These are phyloP conservation scores for Ophryocystis elektroscirrha DNA, from an alignment of 169 alveolate genomes.

Conservation along the genomic window DNA sequence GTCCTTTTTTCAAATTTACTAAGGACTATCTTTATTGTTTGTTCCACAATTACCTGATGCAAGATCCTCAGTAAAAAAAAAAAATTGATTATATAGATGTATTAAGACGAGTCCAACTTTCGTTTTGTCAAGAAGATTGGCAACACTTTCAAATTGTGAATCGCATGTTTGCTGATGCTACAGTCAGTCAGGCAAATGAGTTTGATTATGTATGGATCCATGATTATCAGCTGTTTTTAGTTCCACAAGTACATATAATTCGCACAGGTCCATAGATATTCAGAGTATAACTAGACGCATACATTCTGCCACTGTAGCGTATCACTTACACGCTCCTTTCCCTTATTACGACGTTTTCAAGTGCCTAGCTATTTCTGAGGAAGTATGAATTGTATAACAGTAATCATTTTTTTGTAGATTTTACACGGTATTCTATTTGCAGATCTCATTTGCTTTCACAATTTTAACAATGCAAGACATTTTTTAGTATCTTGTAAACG, in stretches of 20 bases:
- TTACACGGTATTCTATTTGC: constrained; percentile 67
- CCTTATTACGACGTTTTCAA: constrained; percentile 13
- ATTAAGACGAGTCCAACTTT: too few species aligned
- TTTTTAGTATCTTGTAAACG: constrained; percentile 47
- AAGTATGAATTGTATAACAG: too few species aligned
- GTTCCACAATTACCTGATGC: too few species aligned
- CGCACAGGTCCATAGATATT: neutral
- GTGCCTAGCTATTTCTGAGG: too few species aligned
- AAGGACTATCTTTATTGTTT: too few species aligned
- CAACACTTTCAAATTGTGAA: constrained; percentile 8
- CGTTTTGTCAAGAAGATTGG: constrained; percentile 16
- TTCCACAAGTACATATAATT: constrained; percentile 39
- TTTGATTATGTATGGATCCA: constrained; percentile 20
- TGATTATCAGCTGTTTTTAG: constrained; percentile 39
- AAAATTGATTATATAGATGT: too few species aligned
- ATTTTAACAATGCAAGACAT: constrained; percentile 56
- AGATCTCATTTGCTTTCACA: constrained; percentile 71
- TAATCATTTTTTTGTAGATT: too few species aligned
- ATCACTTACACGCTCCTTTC: too few species aligned
- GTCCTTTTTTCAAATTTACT: too few species aligned
- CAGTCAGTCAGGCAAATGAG: neutral
- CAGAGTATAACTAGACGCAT: neutral
- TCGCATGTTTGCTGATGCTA: constrained; percentile 1
- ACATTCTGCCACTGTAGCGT: neutral
- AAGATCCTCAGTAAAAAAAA: too few species aligned